phyloP scores from a whole-genome alignment of 108 stramenopile species.

The Aureococcus anophagefferens region DNA sequence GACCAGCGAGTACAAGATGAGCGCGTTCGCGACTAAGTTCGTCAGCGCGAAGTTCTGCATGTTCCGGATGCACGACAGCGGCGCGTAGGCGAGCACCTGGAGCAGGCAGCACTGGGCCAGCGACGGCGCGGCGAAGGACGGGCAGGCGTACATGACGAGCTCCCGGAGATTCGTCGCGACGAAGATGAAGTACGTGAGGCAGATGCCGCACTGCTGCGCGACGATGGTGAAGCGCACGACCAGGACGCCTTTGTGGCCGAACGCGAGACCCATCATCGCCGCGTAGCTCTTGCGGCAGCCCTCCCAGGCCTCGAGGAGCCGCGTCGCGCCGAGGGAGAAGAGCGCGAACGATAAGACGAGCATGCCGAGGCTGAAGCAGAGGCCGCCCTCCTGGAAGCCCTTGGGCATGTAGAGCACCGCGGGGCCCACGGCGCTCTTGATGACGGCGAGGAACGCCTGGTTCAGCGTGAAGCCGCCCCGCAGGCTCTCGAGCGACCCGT shows the following conservation, averaged over 20 bases:
- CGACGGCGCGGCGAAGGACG: constrained; percentile 13
- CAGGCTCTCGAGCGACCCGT: not conserved
- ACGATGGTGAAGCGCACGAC: constrained; percentile 52
- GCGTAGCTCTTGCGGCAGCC: constrained; percentile 41
- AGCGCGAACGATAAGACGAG: constrained; percentile 34
- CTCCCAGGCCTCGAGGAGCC: constrained; percentile 47
- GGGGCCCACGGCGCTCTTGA: constrained; percentile 57
- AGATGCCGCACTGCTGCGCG: constrained; percentile 57
- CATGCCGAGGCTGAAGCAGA: constrained; percentile 38
- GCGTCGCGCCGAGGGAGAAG: constrained; percentile 35
- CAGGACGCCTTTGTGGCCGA: constrained; percentile 34
- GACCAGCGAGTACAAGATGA: constrained; percentile 34
- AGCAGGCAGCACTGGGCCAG: constrained; percentile 31
- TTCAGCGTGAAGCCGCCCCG: not conserved
- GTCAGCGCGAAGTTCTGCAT: constrained; percentile 54
- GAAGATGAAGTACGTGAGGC: constrained; percentile 63
- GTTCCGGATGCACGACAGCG: constrained; percentile 54
- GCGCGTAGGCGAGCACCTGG: constrained; percentile 49
- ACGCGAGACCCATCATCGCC: constrained; percentile 47
- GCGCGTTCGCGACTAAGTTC: constrained; percentile 50
- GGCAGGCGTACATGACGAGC: not conserved
- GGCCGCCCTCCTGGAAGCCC: constrained; percentile 50
- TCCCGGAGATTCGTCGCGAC: constrained; percentile 52
- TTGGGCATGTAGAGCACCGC: constrained; percentile 55
- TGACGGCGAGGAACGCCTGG: not conserved